phyloP scores from a whole-genome alignment of 108 stramenopile genomes.

The Asterionellopsis glacialis region DNA sequence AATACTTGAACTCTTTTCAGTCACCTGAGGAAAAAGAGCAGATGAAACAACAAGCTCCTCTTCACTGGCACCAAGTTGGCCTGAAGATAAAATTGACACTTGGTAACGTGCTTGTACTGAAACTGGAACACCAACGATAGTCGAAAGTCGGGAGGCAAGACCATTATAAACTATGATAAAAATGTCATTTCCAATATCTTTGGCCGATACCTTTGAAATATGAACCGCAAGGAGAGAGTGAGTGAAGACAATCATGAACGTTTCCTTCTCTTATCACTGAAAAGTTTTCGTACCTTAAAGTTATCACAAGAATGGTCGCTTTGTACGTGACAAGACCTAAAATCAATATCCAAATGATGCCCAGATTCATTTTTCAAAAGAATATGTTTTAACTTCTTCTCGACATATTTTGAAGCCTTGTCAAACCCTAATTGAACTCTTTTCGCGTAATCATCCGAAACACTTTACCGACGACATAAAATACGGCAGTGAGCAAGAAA shows the following conservation, averaged over 20 bases:
- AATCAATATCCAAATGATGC: constrained; percentile 5
- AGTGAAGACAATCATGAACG: neutral
- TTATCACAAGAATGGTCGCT: constrained; percentile 83
- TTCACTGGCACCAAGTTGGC: too few relatives aligned
- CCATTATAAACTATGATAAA: constrained; percentile 84
- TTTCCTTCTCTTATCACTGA: neutral
- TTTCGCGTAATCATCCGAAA: constrained; percentile 89
- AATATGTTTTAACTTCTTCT: constrained; percentile 28
- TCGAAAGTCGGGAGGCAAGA: constrained; percentile 41
- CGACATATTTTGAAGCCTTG: constrained; percentile 40
- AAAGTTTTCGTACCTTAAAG: constrained; percentile 21
- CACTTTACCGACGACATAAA: constrained; percentile 13
- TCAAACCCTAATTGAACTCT: constrained; percentile 61
- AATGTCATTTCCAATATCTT: constrained; percentile 23
- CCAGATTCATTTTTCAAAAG: constrained; percentile 11
- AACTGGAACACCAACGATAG: constrained; percentile 70
- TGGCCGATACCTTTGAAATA: neutral
- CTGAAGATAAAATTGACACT: too few relatives aligned
- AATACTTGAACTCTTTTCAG: neutral
- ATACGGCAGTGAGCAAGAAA: too few relatives aligned
- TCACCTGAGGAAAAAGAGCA: too few relatives aligned
- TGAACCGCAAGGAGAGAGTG: neutral
- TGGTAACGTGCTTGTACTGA: neutral
- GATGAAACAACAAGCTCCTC: too few relatives aligned
- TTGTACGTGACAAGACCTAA: constrained; percentile 62